Evolutionary conservation across 2,329 filamentous ascomycete genomes (phyloP).

Genomic region (Exserohilum turcica): DNA sequence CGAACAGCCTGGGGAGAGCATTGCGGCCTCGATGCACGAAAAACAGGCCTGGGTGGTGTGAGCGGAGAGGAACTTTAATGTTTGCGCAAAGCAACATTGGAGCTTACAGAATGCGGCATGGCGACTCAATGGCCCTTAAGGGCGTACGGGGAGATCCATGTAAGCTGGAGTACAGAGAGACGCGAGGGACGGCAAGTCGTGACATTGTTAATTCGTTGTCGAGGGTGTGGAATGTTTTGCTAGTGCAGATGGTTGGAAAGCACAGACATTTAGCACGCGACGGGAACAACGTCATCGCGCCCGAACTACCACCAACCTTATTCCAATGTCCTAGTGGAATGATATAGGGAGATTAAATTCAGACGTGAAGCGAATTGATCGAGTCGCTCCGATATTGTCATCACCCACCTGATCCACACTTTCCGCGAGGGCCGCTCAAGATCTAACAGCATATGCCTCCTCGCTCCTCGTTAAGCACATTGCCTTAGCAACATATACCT

Average conservation of each 20-base stretch:
- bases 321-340: not conserved
- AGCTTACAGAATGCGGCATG: slow-evolving; percentile 35
- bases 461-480: slow-evolving; percentile 43
- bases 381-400: not conserved
- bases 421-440: slow-evolving; percentile 5
- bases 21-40: slow-evolving; percentile 15
- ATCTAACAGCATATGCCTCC: slow-evolving; percentile 28
- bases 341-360: not conserved
- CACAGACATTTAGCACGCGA: slow-evolving; percentile 9
- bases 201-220: slow-evolving; percentile 29
- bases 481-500: slow-evolving; percentile 39
- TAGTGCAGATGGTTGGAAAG: slow-evolving; percentile 1
- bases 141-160: slow-evolving; percentile 13
- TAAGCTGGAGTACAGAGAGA: slow-evolving; percentile 26
- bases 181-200: slow-evolving; percentile 29
- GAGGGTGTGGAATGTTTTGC: slow-evolving; percentile 3
- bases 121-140: slow-evolving; percentile 30
- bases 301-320: not conserved
- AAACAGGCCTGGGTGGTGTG: slow-evolving; percentile 18
- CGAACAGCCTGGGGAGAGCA: slow-evolving; percentile 18
- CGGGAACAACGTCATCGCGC: slow-evolving; percentile 12
- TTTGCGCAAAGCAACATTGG: slow-evolving; percentile 1
- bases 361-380: not conserved
- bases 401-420: slow-evolving; percentile 14
- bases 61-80: slow-evolving; percentile 1